Evolutionary conservation across 208 protist genomes (phyloP).

Genomic region (Wallacemonas collosoma): DNA sequence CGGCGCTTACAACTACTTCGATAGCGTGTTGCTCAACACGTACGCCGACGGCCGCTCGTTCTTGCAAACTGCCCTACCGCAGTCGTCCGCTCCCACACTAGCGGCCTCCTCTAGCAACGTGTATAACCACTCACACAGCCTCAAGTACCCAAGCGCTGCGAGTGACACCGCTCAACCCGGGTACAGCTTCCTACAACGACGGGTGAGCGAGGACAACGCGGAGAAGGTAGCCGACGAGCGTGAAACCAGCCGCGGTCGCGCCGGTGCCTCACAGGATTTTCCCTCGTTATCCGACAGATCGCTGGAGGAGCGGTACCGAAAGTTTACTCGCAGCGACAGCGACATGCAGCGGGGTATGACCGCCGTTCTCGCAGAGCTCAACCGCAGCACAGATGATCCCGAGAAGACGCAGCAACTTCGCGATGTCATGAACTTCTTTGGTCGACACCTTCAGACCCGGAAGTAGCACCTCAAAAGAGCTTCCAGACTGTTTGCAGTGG

Average conservation of each 20-base stretch:
- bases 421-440: slow-evolving; percentile 75
- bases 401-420: slow-evolving; percentile 58
- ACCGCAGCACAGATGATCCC: slow-evolving; percentile 53
- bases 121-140: not conserved
- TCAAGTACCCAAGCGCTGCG: not conserved
- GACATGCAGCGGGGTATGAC: slow-evolving; percentile 43
- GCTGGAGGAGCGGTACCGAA: slow-evolving; percentile 15
- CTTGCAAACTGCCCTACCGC: not conserved
- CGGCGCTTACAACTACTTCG: slow-evolving; percentile 11
- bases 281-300: slow-evolving; percentile 7
- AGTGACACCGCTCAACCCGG: not conserved
- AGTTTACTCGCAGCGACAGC: slow-evolving; percentile 21
- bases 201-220: not conserved
- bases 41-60: not conserved
- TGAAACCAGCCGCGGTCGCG: slow-evolving; percentile 1
- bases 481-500: too few relatives aligned
- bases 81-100: not conserved
- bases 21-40: slow-evolving; percentile 1
- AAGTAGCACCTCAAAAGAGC: not conserved
- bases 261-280: not conserved
- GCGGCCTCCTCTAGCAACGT: not conserved
- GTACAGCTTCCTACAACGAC: slow-evolving; percentile 1
- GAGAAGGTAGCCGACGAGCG: not conserved
- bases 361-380: slow-evolving; percentile 55
- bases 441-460: slow-evolving; percentile 11